These are phyloP conservation scores for Leccinum uliginosum DNA, from an alignment of 768 basidiomycete genomes.

Conservation along the genomic window DNA sequence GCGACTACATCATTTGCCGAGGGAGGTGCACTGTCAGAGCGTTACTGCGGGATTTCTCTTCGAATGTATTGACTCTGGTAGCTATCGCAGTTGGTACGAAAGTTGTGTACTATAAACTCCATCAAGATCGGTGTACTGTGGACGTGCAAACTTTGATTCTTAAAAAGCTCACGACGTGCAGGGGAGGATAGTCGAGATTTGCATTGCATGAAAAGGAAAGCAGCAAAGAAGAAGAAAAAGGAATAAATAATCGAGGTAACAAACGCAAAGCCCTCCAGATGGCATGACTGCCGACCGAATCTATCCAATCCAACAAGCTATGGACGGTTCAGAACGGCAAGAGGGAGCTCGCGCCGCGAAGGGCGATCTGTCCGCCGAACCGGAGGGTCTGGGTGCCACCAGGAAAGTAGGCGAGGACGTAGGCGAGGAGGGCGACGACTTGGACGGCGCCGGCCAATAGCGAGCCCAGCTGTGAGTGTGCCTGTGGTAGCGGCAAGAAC, in stretches of 20 bases:
- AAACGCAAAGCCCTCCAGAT: not conserved
- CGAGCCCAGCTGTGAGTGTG: slow-evolving; percentile 82
- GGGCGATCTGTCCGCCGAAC: slow-evolving; percentile 72
- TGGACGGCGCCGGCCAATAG: slow-evolving; percentile 79
- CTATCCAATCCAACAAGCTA: not conserved
- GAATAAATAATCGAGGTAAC: not conserved
- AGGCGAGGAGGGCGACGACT: slow-evolving; percentile 79
- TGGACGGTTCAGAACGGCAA: slow-evolving; percentile 59
- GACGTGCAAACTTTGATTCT: too few species aligned
- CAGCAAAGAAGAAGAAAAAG: not conserved
- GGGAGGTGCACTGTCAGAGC: too few species aligned
- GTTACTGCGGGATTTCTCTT: too few species aligned
- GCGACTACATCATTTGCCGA: not conserved
- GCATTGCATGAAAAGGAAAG: not conserved
- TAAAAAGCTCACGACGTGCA: too few species aligned
- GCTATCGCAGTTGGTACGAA: too few species aligned
- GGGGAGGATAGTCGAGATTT: too few species aligned
- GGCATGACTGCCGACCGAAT: not conserved
- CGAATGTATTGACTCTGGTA: too few species aligned
- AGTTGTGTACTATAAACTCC: too few species aligned
- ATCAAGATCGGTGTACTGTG: too few species aligned
- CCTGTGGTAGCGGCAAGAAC: slow-evolving; percentile 36
- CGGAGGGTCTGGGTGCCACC: slow-evolving; percentile 79
- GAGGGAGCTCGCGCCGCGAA: slow-evolving; percentile 80
- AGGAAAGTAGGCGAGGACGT: slow-evolving; percentile 94